Conservation (phyloP, 2,329 filamentous ascomycete genomes). For the Ophiocordyceps sinensis region DNA sequence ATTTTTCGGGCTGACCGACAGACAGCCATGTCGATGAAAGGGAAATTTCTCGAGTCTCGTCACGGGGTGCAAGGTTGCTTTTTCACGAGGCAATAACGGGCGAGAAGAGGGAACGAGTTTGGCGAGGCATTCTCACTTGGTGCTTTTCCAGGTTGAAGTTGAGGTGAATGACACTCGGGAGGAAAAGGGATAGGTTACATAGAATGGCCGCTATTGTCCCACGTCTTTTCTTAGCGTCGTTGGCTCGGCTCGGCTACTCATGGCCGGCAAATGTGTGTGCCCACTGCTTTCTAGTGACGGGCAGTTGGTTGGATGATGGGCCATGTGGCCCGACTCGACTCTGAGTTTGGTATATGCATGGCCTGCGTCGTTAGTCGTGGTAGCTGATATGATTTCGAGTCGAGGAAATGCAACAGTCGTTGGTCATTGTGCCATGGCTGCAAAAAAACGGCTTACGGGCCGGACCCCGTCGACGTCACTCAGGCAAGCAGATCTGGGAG, state of each 20-base stretch:
- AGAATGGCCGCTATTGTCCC: neutral
- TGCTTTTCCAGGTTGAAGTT: neutral
- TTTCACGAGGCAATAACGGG: neutral
- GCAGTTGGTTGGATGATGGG: too few species aligned
- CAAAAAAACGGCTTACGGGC: neutral
- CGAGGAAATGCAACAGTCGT: too few species aligned
- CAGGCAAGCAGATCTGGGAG: conserved; percentile 29
- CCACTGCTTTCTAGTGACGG: too few species aligned
- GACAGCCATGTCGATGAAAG: neutral
- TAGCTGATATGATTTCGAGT: too few species aligned
- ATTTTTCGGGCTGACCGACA: neutral
- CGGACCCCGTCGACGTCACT: neutral
- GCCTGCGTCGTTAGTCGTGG: too few species aligned
- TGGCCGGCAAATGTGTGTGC: too few species aligned
- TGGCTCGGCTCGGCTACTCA: too few species aligned
- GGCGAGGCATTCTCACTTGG: neutral
- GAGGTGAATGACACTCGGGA: neutral
- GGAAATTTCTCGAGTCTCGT: neutral
- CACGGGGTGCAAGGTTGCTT: neutral
- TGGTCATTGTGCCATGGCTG: too few species aligned
- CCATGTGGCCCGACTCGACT: too few species aligned
- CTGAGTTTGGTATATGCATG: too few species aligned
- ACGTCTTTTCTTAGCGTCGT: neutral
- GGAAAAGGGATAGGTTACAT: neutral
- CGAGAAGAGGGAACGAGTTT: neutral